These are phyloP conservation scores for Neurospora intermedia DNA, from an alignment of 495 filamentous ascomycete species.

Conservation along the genomic window DNA sequence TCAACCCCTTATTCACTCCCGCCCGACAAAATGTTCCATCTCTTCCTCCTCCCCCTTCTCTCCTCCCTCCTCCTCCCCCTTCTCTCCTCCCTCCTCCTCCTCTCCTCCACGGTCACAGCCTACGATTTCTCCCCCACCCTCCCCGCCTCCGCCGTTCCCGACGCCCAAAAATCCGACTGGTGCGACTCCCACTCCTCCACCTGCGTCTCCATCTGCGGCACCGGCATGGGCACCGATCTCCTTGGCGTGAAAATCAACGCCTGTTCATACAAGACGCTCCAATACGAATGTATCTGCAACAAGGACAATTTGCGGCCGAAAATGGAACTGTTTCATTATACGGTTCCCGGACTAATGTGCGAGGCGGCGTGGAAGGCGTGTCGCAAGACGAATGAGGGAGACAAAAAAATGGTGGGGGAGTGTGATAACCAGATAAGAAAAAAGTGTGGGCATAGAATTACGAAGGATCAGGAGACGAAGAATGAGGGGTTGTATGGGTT, in stretches of 20 bases:
- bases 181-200: neutral
- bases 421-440: neutral
- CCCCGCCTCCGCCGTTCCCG: neutral
- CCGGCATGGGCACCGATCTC: neutral
- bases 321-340: neutral
- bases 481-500: neutral
- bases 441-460: neutral
- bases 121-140: neutral
- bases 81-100: neutral
- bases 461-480: neutral
- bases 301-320: neutral
- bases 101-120: no score
- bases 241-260: accelerated
- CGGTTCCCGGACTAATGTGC: neutral
- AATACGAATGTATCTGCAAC: neutral
- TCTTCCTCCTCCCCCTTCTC: neutral
- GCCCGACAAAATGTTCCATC: neutral
- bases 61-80: neutral
- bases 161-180: neutral
- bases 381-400: neutral
- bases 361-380: neutral
- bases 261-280: neutral
- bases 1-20: neutral
- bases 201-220: neutral
- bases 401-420: neutral